Evolutionary conservation across 192 early-diverging fungal genomes (phyloP).

Genomic region (Nowakowskiella sp.): DNA sequence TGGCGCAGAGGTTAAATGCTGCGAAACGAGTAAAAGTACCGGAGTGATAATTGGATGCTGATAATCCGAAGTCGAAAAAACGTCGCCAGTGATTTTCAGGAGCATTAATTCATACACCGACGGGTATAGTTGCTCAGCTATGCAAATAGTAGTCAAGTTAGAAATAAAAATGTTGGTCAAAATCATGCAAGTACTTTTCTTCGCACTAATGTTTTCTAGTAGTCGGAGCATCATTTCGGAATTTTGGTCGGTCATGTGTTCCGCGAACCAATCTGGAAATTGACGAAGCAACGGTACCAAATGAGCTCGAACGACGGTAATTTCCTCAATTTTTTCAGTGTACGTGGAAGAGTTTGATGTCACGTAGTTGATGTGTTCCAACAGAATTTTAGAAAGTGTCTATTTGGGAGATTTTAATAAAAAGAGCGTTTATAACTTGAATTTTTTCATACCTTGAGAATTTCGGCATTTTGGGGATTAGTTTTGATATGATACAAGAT

Average conservation of each 20-base stretch:
- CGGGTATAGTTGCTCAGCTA: no score
- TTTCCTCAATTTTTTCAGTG: no score
- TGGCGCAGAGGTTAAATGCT: conserved; percentile 64
- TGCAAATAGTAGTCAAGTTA: conserved; percentile 55
- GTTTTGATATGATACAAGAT: conserved; percentile 78
- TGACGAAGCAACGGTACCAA: conserved; percentile 17
- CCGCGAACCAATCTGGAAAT: conserved; percentile 11
- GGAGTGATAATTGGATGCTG: conserved; percentile 83
- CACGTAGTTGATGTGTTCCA: conserved; percentile 64
- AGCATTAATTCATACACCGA: conserved; percentile 40
- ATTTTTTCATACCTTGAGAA: conserved; percentile 41
- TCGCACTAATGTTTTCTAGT: no score
- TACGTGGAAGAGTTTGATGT: no score
- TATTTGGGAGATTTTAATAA: conserved; percentile 7
- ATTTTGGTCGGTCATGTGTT: no score
- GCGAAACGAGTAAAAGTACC: conserved; percentile 65
- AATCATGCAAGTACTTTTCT: no score
- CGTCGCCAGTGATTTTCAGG: conserved; percentile 58
- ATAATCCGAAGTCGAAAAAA: conserved; percentile 92
- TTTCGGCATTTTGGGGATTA: conserved; percentile 68
- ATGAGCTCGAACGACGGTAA: conserved; percentile 25
- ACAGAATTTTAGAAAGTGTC: conserved; percentile 53
- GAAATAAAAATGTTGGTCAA: no score
- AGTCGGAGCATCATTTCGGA: no score
- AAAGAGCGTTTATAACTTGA: background rate